Percentiles rank a stretch among this genome's conserved stretches.
These are phyloP conservation scores for Gynochthodes officinalis DNA, from an alignment of 257 asterid species.

Conservation along the genomic window DNA sequence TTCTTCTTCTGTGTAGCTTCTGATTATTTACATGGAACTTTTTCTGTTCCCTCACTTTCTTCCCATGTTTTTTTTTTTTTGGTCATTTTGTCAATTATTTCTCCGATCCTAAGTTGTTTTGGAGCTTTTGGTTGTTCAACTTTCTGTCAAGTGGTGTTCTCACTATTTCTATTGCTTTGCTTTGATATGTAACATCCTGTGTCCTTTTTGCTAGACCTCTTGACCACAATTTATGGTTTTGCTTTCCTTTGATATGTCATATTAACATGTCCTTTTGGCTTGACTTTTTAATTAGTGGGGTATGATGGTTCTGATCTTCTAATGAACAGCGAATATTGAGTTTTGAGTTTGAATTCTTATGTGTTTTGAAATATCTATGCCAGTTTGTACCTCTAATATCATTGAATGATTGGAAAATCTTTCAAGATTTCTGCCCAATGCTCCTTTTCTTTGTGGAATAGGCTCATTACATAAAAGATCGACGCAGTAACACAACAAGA, in stretches of 20 bases:
- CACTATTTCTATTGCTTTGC: background rate
- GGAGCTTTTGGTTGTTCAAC: background rate
- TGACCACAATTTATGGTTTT: background rate
- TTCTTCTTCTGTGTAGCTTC: background rate
- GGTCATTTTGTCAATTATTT: background rate
- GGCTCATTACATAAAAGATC: slow-evolving; percentile 92
- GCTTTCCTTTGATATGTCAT: background rate
- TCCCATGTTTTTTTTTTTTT: background rate
- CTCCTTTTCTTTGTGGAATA: slow-evolving; percentile 21
- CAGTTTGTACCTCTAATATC: background rate
- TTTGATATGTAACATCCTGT: no score
- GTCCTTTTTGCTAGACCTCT: background rate
- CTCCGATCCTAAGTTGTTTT: background rate
- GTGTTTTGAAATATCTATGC: background rate
- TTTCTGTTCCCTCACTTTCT: background rate
- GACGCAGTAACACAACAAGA: slow-evolving; percentile 79
- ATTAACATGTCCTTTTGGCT: background rate
- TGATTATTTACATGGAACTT: no score
- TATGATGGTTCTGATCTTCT: background rate
- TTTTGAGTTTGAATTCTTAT: background rate
- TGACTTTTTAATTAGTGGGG: background rate
- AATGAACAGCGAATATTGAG: no score
- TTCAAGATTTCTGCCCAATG: background rate
- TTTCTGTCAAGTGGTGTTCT: background rate
- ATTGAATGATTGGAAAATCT: background rate